Evolutionary conservation across 352 stramenopile genomes (phyloP).

Genomic region (Globisporangium cederbergense): DNA sequence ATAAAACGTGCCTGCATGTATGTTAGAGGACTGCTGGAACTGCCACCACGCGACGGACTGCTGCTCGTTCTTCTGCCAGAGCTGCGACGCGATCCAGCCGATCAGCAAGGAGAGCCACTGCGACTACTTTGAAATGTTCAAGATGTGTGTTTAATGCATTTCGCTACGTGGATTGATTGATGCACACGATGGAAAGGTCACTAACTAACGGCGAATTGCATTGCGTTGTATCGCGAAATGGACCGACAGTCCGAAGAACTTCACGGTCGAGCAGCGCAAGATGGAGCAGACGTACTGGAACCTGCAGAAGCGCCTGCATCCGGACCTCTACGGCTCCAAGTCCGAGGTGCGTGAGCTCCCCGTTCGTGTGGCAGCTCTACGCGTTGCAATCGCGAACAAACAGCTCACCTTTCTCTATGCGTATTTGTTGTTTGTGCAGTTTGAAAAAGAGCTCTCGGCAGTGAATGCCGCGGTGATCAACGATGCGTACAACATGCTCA

Average conservation of each 20-base stretch:
- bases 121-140: conserved; percentile 87
- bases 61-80: conserved; percentile 81
- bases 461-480: conserved; percentile 81
- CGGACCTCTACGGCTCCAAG: conserved; percentile 83
- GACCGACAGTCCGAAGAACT: conserved; percentile 59
- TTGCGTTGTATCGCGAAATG: background rate
- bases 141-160: conserved; percentile 46
- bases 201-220: background rate
- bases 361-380: background rate
- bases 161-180: conserved; percentile 7
- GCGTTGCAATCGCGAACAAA: background rate
- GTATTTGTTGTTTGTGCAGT: conserved; percentile 26
- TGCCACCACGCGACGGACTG: conserved; percentile 78
- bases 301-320: conserved; percentile 81
- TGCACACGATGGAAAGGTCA: background rate
- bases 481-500: conserved; percentile 86
- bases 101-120: conserved; percentile 54
- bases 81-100: conserved; percentile 77
- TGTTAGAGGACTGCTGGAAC: conserved; percentile 66
- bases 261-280: conserved; percentile 71
- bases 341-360: conserved; percentile 46
- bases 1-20: background rate
- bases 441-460: conserved; percentile 76
- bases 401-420: background rate
- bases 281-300: conserved; percentile 89